These are phyloP conservation scores for Dothiorella sarmentorum DNA, from an alignment of 2,329 filamentous ascomycete genomes.

Conservation along the genomic window DNA sequence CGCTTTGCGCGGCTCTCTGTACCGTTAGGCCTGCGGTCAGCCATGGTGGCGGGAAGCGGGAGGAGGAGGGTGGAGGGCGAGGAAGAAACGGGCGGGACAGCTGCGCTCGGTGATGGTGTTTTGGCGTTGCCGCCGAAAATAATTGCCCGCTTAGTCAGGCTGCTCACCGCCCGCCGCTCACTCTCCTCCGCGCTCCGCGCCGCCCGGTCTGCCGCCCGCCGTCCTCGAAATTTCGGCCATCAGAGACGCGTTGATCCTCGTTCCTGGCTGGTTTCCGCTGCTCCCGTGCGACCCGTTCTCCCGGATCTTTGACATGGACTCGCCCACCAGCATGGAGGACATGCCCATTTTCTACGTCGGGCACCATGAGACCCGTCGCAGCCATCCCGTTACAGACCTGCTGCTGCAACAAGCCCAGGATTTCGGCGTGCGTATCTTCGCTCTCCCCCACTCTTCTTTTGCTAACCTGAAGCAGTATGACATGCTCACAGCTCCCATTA, in stretches of 20 bases:
- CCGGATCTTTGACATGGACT: neutral
- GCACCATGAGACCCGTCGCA: slow-evolving; percentile 66
- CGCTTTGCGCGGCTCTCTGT: slow-evolving; percentile 53
- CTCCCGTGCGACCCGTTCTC: neutral
- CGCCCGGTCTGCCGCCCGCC: neutral
- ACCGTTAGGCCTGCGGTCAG: slow-evolving; percentile 54
- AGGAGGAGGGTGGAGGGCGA: neutral
- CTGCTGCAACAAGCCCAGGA: slow-evolving; percentile 67
- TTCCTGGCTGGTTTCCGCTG: neutral
- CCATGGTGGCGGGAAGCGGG: slow-evolving; percentile 42
- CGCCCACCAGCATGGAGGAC: slow-evolving; percentile 26
- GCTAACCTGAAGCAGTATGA: slow-evolving; percentile 57
- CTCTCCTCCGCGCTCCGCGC: neutral
- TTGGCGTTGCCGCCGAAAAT: slow-evolving; percentile 1
- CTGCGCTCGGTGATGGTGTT: slow-evolving; percentile 1
- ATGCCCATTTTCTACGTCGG: slow-evolving; percentile 64
- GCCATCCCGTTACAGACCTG: slow-evolving; percentile 58
- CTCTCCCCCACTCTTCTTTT: neutral
- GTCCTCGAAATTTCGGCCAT: slow-evolving; percentile 8
- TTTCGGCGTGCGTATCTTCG: slow-evolving; percentile 55
- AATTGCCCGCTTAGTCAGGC: slow-evolving; percentile 12
- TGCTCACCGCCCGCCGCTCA: neutral
- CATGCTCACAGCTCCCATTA: slow-evolving; percentile 75
- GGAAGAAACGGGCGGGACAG: neutral
- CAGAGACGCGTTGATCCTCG: neutral